Percentiles rank a stretch among this genome's conserved stretches.
Conservation (phyloP, 495 filamentous ascomycete species). For the Daldinia concentrica region DNA sequence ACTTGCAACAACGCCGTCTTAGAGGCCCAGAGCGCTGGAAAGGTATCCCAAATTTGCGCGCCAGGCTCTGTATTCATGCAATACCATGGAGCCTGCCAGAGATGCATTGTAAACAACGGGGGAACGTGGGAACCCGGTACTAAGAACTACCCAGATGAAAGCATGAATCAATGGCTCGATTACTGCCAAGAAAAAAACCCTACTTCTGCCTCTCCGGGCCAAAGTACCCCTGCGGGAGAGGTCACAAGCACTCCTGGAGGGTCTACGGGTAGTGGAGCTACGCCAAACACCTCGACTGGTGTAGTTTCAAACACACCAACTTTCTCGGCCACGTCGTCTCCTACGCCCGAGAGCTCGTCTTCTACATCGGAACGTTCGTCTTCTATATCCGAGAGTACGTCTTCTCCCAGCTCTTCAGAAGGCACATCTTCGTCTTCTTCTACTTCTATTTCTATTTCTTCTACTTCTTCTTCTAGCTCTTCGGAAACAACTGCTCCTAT, state of each 20-base stretch:
- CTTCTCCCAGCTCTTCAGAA: conserved; percentile 11
- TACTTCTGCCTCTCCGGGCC: conserved; percentile 9
- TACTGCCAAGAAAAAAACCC: conserved; percentile 44
- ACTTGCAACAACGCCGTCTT: conserved; percentile 60
- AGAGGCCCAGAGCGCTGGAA: conserved; percentile 60
- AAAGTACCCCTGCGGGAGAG: conserved; percentile 26
- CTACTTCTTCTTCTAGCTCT: conserved; percentile 22
- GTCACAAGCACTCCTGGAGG: conserved; percentile 27
- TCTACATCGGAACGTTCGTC: conserved; percentile 15
- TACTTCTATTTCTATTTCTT: conserved; percentile 4
- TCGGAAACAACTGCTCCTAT: neutral
- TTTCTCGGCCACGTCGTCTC: neutral
- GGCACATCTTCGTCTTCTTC: conserved; percentile 10
- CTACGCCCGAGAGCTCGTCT: conserved; percentile 20
- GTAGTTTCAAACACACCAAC: conserved; percentile 30
- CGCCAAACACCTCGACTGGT: conserved; percentile 41
- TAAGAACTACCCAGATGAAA: conserved; percentile 36
- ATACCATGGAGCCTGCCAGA: conserved; percentile 50
- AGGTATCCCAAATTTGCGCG: conserved; percentile 56
- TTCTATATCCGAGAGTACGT: conserved; percentile 21
- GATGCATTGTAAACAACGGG: conserved; percentile 44
- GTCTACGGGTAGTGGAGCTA: conserved; percentile 38
- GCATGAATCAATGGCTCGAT: conserved; percentile 36
- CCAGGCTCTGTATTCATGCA: conserved; percentile 52
- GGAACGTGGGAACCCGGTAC: conserved; percentile 26